Evolutionary conservation across 805 yeast species (phyloP), one percentile per base, ranked within the genome.

Genomic region (Lipomyces japonicus): DNA sequence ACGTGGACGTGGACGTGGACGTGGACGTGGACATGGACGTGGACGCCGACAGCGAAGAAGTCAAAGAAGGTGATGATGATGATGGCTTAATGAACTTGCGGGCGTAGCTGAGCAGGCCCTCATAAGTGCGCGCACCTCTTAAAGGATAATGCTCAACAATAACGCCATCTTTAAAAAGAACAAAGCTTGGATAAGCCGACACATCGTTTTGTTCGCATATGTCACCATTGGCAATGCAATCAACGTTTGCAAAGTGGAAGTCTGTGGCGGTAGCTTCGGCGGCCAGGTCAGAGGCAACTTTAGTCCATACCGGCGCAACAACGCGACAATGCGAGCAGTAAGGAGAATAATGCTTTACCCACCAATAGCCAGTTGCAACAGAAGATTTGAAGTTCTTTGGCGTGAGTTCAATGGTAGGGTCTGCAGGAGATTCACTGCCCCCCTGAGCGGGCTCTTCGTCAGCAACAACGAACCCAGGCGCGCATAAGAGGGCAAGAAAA

Each of bases 291-390:
- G 71, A 60, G 69, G 79, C 86, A 0, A 91, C 76, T 48, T 75
- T 72, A 51, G 80, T 76, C 97, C 97, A 93, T 5, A 70, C 74
- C 1, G 98, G 97, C 1, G 86, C 93, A 46, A 93, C 69, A 5
- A 70, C 73, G 54, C 71, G 76, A 69, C 98, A 93, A 68, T 91
- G 97, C 5, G 71, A 65, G 65, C 98, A 93, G 62, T 82, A 82
- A 0, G 98, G 98, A 28, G 96, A 87, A 65, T 69, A 93, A 68
- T 88, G 90, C 68, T 91, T 96, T 30, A 91, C 82, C 62, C 91
- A 75, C 61, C 89, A 83, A 19, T 81, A 68, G 2, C 84, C 47
- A 26, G 25, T 32, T 3, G 39, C 32, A 30, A 52, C 32, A 10
- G 41, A 25, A 10, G 37, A 6, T 28, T 38, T 19, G 51, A 52